phyloP scores from a whole-genome alignment of 129 eudicot species.

The Oenanthe sinensis region DNA sequence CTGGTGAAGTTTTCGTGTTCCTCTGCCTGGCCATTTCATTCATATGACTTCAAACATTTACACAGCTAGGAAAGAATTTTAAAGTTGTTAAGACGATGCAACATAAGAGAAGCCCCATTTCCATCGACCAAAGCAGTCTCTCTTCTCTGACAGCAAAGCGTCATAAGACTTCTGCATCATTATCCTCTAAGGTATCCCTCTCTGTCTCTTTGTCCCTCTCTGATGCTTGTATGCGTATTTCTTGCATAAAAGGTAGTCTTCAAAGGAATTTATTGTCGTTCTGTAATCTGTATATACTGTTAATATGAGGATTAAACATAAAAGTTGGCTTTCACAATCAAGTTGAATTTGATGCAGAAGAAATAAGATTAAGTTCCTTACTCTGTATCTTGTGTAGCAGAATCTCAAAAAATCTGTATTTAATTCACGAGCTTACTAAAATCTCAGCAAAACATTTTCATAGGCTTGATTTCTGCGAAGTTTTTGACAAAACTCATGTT shows the following conservation, averaged over 20 bases:
- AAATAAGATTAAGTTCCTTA: neutral
- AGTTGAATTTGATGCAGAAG: neutral
- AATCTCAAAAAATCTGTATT: neutral
- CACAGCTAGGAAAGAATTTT: conserved; percentile 13
- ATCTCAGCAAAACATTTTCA: neutral
- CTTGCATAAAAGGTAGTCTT: neutral
- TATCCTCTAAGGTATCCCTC: conserved; percentile 53
- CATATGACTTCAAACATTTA: neutral
- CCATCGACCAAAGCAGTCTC: conserved; percentile 58
- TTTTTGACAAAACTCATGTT: neutral
- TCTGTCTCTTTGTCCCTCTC: neutral
- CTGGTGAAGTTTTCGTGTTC: neutral
- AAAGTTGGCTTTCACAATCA: neutral
- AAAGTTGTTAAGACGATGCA: conserved; percentile 49
- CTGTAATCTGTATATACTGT: neutral
- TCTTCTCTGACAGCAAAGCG: conserved; percentile 56
- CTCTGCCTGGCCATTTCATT: neutral
- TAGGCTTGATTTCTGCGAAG: neutral
- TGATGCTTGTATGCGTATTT: neutral
- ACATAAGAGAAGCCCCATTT: conserved; percentile 59
- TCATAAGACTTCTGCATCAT: conserved; percentile 59
- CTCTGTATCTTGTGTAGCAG: neutral
- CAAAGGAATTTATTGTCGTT: neutral
- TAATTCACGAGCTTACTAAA: neutral
- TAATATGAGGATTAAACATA: neutral